Base-by-base conservation (phyloP, 2,329 filamentous ascomycete genomes). In the Lasiodiplodia hormozganensis region DNA sequence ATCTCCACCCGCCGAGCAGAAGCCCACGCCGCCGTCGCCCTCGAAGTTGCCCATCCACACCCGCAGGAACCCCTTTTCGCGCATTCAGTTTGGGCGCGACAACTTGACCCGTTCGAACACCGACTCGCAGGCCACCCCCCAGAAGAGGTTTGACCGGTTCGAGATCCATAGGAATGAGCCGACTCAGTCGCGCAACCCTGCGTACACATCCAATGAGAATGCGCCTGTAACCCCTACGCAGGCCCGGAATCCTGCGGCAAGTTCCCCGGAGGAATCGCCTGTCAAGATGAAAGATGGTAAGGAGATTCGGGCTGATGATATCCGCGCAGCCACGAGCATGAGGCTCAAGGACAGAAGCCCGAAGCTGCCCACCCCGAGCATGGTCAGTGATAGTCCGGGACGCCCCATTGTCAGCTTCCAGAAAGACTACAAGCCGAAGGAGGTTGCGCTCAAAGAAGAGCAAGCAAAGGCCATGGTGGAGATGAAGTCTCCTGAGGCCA, bases 331-430 rank as follows among this genome's bases (percentile, higher is more conserved):
- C 67, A 98, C 95, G 8, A 96, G 92, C 81, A 96, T 96, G 88
- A 91, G 85, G 77, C 84, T 96, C 71, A 94, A 89, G 78, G 93
- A 97, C 80, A 90, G 94, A 76, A 97, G 94, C 80, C 82, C 89
- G 68, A 96, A 92, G 77, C 85, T 98, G 70, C 95, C 94, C 34
- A 95, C 91, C 76, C 95, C 95, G 72, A 93, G 92, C 67, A 90
- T 92, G 76, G 94, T 98, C 80, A 97, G 94, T 83, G 92, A 97
- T 82, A 92, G 87, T 76, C 91, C 92, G 74, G 93, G 93, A 74
- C 89, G 95, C 77, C 95, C 95, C 71, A 98, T 98, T 85, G 95
- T 98, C 85, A 98, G 95, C 86, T 98, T 98, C 86, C 88, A 97
- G 82, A 88, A 88, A 76, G 88, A 91, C 78, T 97, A 93, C 90